Percentiles rank a stretch among this genome's conserved stretches.
phyloP scores from a whole-genome alignment of 495 filamentous ascomycete genomes.

The Talaromyces wortmannii region DNA sequence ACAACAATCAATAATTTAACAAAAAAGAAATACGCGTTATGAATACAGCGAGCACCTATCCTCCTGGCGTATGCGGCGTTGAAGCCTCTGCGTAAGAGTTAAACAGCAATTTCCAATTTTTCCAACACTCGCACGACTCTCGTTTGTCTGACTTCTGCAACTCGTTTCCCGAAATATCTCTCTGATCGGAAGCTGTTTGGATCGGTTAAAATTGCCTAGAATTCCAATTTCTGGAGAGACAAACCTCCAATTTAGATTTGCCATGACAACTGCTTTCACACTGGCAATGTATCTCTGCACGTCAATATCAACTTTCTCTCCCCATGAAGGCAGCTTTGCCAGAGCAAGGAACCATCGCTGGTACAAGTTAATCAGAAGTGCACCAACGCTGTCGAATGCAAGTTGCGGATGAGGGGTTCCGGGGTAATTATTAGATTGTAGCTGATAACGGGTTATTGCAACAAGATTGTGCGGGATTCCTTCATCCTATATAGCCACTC shows the following conservation, averaged over 20 bases:
- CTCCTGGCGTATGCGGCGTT: no score
- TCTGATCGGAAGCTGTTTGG: conserved; percentile 11
- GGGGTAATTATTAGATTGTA: background rate
- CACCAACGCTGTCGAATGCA: conserved; percentile 20
- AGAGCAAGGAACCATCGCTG: conserved; percentile 24
- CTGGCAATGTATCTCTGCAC: conserved; percentile 25
- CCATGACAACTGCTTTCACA: conserved; percentile 18
- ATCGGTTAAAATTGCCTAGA: background rate
- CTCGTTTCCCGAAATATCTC: conserved; percentile 13
- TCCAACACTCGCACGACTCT: conserved; percentile 6
- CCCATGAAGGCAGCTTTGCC: conserved; percentile 22
- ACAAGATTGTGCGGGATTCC: conserved; percentile 24
- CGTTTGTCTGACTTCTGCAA: conserved; percentile 10
- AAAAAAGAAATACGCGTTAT: no score
- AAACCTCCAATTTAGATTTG: conserved; percentile 31
- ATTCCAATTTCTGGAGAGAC: background rate
- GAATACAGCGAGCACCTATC: no score
- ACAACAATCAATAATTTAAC: no score
- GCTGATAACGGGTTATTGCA: conserved; percentile 14
- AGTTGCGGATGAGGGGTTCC: conserved; percentile 18
- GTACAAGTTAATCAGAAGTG: conserved; percentile 17
- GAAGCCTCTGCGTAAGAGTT: no score
- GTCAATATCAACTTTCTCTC: conserved; percentile 16
- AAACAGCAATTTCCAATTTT: background rate
- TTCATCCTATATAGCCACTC: conserved; percentile 13